Conservation (phyloP, 352 stramenopile species). For the Thalassiosira oceanica region DNA sequence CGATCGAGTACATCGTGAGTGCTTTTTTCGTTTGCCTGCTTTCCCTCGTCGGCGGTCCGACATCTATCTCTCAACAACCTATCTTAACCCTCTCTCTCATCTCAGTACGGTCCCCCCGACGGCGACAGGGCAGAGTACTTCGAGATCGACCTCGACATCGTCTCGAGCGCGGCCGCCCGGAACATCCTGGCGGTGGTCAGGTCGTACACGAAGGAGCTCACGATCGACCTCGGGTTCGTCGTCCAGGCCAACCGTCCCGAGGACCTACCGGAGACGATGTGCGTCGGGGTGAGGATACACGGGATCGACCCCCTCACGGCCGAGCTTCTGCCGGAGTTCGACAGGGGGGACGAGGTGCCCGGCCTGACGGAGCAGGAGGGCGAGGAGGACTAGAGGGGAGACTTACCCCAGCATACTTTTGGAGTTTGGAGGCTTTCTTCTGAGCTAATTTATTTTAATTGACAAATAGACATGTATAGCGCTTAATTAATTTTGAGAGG, state of each 20-base stretch:
- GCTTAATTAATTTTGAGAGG: no score
- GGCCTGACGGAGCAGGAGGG: slow-evolving; percentile 1
- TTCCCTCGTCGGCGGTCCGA: no score
- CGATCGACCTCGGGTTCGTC: slow-evolving; percentile 76
- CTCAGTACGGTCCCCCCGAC: slow-evolving; percentile 51
- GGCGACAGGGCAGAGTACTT: slow-evolving; percentile 43
- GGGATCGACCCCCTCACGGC: slow-evolving; percentile 65
- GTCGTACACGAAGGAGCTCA: slow-evolving; percentile 67
- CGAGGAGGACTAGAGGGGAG: neutral
- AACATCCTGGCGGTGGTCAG: slow-evolving; percentile 67
- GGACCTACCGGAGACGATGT: slow-evolving; percentile 77
- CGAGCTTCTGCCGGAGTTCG: slow-evolving; percentile 38
- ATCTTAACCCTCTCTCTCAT: no score
- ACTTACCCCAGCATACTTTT: no score
- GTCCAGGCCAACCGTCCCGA: slow-evolving; percentile 61
- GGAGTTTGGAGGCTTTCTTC: no score
- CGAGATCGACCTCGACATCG: slow-evolving; percentile 75
- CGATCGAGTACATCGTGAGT: slow-evolving; percentile 65
- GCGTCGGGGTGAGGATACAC: slow-evolving; percentile 65
- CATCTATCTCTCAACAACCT: no score
- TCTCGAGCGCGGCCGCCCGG: slow-evolving; percentile 53
- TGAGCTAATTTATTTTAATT: no score
- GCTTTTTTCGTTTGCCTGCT: no score
- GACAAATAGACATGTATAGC: no score
- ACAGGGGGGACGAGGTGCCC: slow-evolving; percentile 5